Evolutionary conservation across 805 yeast species (phyloP), one percentile per base, ranked within the genome.

Genomic region (Yueomyces sp.): DNA sequence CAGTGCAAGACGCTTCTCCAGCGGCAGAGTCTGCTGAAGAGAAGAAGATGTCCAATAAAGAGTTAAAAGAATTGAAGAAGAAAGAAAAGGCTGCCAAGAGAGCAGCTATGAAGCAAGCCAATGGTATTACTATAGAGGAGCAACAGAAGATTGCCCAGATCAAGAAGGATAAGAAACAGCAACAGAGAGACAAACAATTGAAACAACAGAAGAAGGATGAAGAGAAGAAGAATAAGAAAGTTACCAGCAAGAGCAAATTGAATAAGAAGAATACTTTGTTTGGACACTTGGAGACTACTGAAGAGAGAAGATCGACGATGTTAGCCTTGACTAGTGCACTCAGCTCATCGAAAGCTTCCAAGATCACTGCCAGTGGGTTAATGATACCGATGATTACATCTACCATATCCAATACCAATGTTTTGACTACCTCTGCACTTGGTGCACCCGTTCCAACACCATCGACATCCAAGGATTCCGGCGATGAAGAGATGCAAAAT

Each of bases 21-120:
- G 19, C 19, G 19, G 38, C 43, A 27, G 19, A 40, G 2, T 36
- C 45, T 8, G 46, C 47, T 12, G 59, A 46, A 27, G 57, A 55
- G 32, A 59, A 59, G 47, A 63, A 65, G 44, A 60, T 81, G 39
- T 64, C 84, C 7, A 85, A 85, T 51, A 87, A 86, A 54, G 94
- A 88, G 61, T 69, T 85, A 48, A 88, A 88, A 60, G 96, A 85
- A 53, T 67, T 79, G 75, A 85, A 86, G 60, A 88, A 87, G 68
- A 77, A 77, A 53, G 95, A 87, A 56, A 88, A 90, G 65, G 92
- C 92, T 11, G 94, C 92, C 37, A 85, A 85, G 60, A 73, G 97
- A 59, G 92, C 95, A 2, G 95, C 95, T 2, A 77, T 79, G 49
- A 87, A 85, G 57, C 83, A 74, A 51, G 80, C 78, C 5, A 73